Percentiles rank a stretch among this genome's conserved stretches.
phyloP scores from a whole-genome alignment of 345 rosid species.

The Populus davidiana region DNA sequence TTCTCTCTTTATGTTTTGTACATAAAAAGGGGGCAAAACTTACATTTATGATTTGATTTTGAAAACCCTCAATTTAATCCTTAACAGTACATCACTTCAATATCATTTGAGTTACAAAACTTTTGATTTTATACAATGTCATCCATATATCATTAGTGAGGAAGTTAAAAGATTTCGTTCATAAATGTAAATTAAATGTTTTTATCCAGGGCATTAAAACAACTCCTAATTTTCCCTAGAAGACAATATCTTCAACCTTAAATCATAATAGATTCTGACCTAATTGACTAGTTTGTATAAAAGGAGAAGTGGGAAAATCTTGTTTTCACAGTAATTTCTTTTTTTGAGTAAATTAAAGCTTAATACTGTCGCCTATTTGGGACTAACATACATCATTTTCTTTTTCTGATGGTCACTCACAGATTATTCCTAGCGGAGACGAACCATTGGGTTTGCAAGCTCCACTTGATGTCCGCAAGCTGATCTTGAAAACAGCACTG shows the following conservation, averaged over 20 bases:
- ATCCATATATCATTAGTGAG: background rate
- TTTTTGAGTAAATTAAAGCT: no score
- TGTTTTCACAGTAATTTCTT: no score
- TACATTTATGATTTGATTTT: background rate
- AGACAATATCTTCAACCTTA: no score
- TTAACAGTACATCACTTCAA: background rate
- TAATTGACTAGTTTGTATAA: background rate
- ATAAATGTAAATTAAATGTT: no score
- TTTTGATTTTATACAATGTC: background rate
- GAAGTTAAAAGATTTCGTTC: no score
- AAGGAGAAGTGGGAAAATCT: background rate
- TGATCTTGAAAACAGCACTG: constrained; percentile 35
- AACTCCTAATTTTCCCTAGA: no score
- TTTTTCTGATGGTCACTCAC: background rate
- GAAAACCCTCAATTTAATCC: background rate
- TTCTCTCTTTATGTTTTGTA: background rate
- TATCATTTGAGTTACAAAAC: background rate
- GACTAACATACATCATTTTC: background rate
- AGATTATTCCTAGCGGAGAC: constrained; percentile 28
- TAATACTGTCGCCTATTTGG: background rate
- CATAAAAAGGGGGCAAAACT: no score
- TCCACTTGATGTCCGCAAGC: constrained; percentile 23
- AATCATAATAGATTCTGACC: background rate
- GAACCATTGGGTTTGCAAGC: constrained; percentile 16
- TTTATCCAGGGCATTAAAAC: no score